Percentiles rank a stretch among this genome's conserved stretches.
These are phyloP conservation scores for Aphanomyces invadans DNA, from an alignment of 352 stramenopile species.

Conservation along the genomic window DNA sequence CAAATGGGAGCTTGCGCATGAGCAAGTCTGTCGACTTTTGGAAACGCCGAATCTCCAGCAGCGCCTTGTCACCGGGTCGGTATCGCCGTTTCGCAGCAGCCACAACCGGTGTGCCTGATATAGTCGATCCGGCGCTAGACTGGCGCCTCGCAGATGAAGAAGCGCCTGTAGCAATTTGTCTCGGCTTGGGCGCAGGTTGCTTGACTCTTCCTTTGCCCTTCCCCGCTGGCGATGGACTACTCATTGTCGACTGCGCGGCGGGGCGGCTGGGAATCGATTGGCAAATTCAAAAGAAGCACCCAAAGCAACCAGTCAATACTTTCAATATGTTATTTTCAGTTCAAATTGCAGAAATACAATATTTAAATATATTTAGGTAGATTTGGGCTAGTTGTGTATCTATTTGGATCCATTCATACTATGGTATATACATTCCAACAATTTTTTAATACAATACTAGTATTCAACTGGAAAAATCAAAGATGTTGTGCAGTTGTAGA, in stretches of 20 bases:
- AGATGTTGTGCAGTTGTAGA: no score
- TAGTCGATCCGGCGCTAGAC: neutral
- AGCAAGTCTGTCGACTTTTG: constrained; percentile 94
- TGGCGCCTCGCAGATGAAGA: neutral
- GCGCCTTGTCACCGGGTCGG: constrained; percentile 62
- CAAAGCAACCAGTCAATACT: neutral
- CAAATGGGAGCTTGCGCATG: constrained; percentile 95
- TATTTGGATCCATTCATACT: no score
- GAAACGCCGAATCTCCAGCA: constrained; percentile 95
- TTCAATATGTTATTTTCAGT: no score
- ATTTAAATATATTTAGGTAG: no score
- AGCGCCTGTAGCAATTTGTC: no score
- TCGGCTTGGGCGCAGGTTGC: neutral
- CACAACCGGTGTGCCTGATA: neutral
- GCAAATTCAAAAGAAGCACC: neutral
- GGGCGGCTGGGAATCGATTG: neutral
- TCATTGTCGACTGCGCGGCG: neutral
- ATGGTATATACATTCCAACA: no score
- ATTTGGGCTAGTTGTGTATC: no score
- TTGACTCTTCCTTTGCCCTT: neutral
- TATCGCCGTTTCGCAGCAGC: constrained; percentile 37
- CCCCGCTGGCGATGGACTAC: neutral
- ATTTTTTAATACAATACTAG: neutral
- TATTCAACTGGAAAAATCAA: neutral
- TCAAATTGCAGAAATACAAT: no score